A percentile compares a stretch with the other conserved stretches of the same genome.
phyloP scores from a whole-genome alignment of 306 rosid species.

The Medicago arabica region DNA sequence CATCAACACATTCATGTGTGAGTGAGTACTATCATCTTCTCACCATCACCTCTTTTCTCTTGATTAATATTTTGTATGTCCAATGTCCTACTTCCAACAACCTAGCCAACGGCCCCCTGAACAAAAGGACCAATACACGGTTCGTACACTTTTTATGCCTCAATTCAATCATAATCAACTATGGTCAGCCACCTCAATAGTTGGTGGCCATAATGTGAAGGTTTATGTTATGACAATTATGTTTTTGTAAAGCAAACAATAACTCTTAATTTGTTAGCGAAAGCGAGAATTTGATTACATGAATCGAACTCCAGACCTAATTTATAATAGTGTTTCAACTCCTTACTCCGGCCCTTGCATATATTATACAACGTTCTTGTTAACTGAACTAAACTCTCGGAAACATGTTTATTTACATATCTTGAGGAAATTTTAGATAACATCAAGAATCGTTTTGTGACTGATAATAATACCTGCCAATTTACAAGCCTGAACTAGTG shows the following conservation, averaged over 20 bases:
- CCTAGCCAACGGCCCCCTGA: neutral
- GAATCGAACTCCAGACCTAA: neutral
- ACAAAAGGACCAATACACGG: neutral
- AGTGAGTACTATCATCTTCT: slow-evolving; percentile 3
- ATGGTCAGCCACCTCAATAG: neutral
- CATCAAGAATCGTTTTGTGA: too few species aligned
- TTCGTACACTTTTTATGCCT: neutral
- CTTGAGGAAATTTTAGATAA: too few species aligned
- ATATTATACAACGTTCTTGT: too few species aligned
- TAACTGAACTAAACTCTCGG: too few species aligned
- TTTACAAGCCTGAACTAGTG: neutral
- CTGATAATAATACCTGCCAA: too few species aligned
- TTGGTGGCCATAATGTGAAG: neutral
- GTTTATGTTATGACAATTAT: neutral
- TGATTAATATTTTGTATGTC: neutral
- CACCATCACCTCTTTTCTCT: slow-evolving; percentile 22
- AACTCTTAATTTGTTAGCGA: too few species aligned
- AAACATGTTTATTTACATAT: too few species aligned
- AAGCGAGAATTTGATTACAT: too few species aligned
- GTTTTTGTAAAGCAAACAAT: too few species aligned
- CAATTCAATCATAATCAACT: slow-evolving; percentile 10
- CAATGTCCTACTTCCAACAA: slow-evolving; percentile 35
- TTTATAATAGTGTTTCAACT: neutral
- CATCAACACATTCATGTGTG: slow-evolving; percentile 4
- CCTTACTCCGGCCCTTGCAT: too few species aligned